These are phyloP conservation scores for Termitomyces sp. DNA, from an alignment of 768 basidiomycete species.

Conservation along the genomic window DNA sequence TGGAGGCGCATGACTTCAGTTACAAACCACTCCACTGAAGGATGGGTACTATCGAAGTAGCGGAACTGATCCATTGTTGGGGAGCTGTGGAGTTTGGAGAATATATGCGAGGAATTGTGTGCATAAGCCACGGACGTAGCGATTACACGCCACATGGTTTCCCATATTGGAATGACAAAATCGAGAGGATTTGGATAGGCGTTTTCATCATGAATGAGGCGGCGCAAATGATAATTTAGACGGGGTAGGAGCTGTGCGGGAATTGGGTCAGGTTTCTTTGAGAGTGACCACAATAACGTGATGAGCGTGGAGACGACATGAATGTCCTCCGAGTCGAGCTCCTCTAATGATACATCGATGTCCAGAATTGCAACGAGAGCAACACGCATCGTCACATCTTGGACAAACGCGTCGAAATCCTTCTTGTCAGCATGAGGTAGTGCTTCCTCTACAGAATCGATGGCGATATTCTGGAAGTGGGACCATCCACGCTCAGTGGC, in stretches of 20 bases:
- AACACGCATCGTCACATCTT: slow-evolving; percentile 38
- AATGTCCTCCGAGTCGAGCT: slow-evolving; percentile 30
- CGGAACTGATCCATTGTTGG: slow-evolving; percentile 28
- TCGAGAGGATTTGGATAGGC: slow-evolving; percentile 40
- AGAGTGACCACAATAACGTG: slow-evolving; percentile 43
- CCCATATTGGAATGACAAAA: slow-evolving; percentile 55
- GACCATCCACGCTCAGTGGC: slow-evolving; percentile 28
- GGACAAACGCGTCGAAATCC: slow-evolving; percentile 38
- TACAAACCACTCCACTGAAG: slow-evolving; percentile 34
- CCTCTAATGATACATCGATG: slow-evolving; percentile 22
- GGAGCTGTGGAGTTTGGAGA: slow-evolving; percentile 31
- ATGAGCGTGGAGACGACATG: slow-evolving; percentile 34
- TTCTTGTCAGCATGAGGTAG: slow-evolving; percentile 8
- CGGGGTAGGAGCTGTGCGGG: slow-evolving; percentile 25
- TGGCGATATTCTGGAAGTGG: slow-evolving; percentile 25
- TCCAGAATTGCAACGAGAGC: slow-evolving; percentile 40
- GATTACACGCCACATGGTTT: slow-evolving; percentile 59
- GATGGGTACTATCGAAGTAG: slow-evolving; percentile 6
- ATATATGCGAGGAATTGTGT: slow-evolving; percentile 24
- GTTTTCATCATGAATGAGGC: slow-evolving; percentile 34
- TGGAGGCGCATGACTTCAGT: slow-evolving; percentile 44
- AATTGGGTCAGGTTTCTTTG: slow-evolving; percentile 31
- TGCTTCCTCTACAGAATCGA: slow-evolving; percentile 25
- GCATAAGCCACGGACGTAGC: slow-evolving; percentile 39
- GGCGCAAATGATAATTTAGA: slow-evolving; percentile 32